Percentiles rank a stretch among this genome's conserved stretches.
Conservation (phyloP, 2,329 filamentous ascomycete genomes). For the Boeremia lycopersici region DNA sequence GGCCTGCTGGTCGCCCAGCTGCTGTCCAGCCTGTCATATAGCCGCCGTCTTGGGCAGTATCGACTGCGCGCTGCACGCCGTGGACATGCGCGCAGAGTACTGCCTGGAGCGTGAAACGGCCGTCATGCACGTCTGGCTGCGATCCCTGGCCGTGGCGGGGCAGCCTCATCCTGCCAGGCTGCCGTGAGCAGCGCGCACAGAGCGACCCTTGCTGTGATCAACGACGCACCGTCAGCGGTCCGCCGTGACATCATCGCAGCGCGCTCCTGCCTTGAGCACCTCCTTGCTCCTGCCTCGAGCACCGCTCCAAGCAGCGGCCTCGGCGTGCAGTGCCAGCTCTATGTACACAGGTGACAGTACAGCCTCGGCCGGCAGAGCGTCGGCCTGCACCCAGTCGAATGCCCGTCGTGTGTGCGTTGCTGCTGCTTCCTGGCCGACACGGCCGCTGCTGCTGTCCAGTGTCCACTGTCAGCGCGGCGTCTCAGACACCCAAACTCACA, state of each 20-base stretch:
- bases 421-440: too few relatives aligned
- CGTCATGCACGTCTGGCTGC: constrained; percentile 22
- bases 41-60: constrained; percentile 29
- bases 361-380: too few relatives aligned
- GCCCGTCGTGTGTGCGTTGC: too few relatives aligned
- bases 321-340: too few relatives aligned
- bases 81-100: constrained; percentile 4
- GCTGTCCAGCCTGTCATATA: too few relatives aligned
- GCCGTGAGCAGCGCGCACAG: neutral
- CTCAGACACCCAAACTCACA: too few relatives aligned
- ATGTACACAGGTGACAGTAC: too few relatives aligned
- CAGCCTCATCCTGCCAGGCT: constrained; percentile 9
- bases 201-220: too few relatives aligned
- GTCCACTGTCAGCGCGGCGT: too few relatives aligned
- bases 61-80: constrained; percentile 23
- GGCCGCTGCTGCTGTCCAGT: too few relatives aligned
- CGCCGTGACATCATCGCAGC: constrained; percentile 3
- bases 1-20: constrained; percentile 19
- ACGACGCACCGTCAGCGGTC: neutral
- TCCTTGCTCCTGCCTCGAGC: constrained; percentile 17
- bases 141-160: constrained; percentile 23
- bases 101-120: constrained; percentile 24
- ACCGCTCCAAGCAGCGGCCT: constrained; percentile 19
- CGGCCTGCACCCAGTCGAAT: too few relatives aligned
- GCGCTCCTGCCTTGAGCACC: neutral